These are phyloP conservation scores for Coniferiporia weirii DNA, from an alignment of 1,284 basidiomycete species.

Conservation along the genomic window DNA sequence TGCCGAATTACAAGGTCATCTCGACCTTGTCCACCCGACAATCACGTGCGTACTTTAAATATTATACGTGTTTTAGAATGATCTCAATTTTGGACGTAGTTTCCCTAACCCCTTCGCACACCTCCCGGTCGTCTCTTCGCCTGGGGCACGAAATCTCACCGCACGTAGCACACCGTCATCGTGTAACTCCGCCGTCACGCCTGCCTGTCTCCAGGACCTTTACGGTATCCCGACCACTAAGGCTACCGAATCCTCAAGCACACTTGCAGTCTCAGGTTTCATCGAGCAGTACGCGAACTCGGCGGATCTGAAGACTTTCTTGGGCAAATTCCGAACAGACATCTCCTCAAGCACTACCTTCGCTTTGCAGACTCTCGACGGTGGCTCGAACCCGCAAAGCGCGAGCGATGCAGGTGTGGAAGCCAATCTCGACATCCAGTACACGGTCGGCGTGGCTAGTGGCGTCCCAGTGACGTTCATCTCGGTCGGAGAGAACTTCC, in stretches of 20 bases:
- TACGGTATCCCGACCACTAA: slow-evolving; percentile 22
- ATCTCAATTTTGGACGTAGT: not conserved
- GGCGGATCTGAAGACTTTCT: slow-evolving; percentile 20
- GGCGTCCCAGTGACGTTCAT: slow-evolving; percentile 23
- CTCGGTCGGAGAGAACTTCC: slow-evolving; percentile 21
- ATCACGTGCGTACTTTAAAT: slow-evolving; percentile 15
- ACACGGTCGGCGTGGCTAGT: slow-evolving; percentile 29
- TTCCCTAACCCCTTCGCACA: slow-evolving; percentile 16
- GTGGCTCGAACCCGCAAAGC: slow-evolving; percentile 23
- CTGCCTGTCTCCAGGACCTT: slow-evolving; percentile 19
- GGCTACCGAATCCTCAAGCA: slow-evolving; percentile 17
- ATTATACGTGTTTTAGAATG: not conserved
- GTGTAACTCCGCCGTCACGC: slow-evolving; percentile 16
- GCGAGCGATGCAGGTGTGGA: slow-evolving; percentile 24
- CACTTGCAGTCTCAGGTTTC: slow-evolving; percentile 22
- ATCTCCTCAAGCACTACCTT: slow-evolving; percentile 16
- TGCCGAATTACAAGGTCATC: slow-evolving; percentile 18
- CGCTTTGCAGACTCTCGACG: slow-evolving; percentile 20
- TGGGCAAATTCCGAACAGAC: slow-evolving; percentile 18
- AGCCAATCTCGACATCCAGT: slow-evolving; percentile 34
- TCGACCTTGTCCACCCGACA: slow-evolving; percentile 28
- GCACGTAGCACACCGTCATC: slow-evolving; percentile 16
- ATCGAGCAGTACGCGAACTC: slow-evolving; percentile 22
- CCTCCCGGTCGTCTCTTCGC: slow-evolving; percentile 15
- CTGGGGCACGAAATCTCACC: slow-evolving; percentile 10